phyloP scores from a whole-genome alignment of 176 grass and related monocot genomes.

The Otatea glauca region DNA sequence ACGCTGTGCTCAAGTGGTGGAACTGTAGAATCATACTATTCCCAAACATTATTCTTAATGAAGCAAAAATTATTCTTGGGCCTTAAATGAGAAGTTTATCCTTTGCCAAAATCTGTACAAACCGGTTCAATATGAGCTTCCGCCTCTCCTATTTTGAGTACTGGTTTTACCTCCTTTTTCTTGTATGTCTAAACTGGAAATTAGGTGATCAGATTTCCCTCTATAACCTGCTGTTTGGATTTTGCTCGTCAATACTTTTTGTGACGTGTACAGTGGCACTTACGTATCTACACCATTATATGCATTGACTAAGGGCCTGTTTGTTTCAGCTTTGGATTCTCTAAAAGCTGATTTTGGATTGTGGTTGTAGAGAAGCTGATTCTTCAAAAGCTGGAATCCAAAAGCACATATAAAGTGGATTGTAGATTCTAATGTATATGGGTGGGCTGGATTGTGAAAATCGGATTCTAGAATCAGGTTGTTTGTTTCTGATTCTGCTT shows the following conservation, averaged over 20 bases:
- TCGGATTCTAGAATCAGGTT: no score
- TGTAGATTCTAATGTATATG: no score
- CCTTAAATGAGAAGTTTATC: background rate
- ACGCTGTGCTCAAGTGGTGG: no score
- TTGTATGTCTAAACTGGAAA: background rate
- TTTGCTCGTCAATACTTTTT: background rate
- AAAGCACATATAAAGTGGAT: no score
- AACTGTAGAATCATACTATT: background rate
- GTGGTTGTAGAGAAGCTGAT: no score
- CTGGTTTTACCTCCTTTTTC: background rate
- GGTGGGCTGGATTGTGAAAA: no score
- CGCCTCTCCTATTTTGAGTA: slow-evolving; percentile 17
- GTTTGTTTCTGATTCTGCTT: no score
- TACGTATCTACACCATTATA: background rate
- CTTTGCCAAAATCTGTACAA: background rate
- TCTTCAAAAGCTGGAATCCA: no score
- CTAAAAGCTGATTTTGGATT: no score
- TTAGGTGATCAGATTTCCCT: slow-evolving; percentile 16
- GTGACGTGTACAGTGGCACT: background rate
- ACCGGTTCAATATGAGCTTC: background rate
- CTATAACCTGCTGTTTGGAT: slow-evolving; percentile 8
- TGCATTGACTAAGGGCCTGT: slow-evolving; percentile 27
- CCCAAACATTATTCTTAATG: slow-evolving; percentile 3
- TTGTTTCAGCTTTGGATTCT: no score
- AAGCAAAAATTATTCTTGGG: background rate